These are phyloP conservation scores for Hordeum pubiflorum DNA, from an alignment of 202 grass and related monocot species.

Conservation along the genomic window DNA sequence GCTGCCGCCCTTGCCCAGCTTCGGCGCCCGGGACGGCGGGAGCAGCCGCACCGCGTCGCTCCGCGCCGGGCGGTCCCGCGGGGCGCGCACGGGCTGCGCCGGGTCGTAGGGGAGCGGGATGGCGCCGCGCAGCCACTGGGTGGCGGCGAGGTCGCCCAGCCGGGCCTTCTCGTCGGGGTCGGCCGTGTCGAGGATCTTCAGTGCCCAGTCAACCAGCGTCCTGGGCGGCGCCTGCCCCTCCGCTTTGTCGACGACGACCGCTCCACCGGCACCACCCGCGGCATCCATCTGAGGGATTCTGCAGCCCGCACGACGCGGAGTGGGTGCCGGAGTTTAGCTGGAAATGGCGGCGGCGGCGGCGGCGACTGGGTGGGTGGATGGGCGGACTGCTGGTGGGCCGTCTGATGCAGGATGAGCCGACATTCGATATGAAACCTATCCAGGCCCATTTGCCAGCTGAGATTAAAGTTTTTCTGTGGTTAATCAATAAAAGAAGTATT, in stretches of 20 bases:
- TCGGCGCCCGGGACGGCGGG: slow-evolving; percentile 53
- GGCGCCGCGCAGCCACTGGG: slow-evolving; percentile 49
- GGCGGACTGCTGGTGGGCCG: background rate
- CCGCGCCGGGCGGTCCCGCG: slow-evolving; percentile 57
- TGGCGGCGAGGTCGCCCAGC: slow-evolving; percentile 43
- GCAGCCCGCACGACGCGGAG: background rate
- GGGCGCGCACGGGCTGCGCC: background rate
- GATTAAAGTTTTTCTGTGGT: no score
- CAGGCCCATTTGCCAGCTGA: no score
- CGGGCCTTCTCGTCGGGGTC: slow-evolving; percentile 77
- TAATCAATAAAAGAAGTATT: no score
- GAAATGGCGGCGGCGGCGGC: background rate
- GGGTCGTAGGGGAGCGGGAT: slow-evolving; percentile 46
- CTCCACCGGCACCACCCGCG: background rate
- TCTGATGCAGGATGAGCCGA: no score
- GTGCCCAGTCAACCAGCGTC: slow-evolving; percentile 70
- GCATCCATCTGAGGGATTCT: slow-evolving; percentile 23
- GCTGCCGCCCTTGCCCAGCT: slow-evolving; percentile 80
- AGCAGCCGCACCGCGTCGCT: slow-evolving; percentile 60
- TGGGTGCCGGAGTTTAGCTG: background rate
- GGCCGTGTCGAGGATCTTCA: slow-evolving; percentile 54
- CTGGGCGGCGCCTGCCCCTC: background rate
- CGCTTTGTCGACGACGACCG: background rate
- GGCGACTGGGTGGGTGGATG: background rate
- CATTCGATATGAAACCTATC: no score